Evolutionary conservation across 2,329 filamentous ascomycete genomes (phyloP).

Genomic region (Paecilomyces niveus): DNA sequence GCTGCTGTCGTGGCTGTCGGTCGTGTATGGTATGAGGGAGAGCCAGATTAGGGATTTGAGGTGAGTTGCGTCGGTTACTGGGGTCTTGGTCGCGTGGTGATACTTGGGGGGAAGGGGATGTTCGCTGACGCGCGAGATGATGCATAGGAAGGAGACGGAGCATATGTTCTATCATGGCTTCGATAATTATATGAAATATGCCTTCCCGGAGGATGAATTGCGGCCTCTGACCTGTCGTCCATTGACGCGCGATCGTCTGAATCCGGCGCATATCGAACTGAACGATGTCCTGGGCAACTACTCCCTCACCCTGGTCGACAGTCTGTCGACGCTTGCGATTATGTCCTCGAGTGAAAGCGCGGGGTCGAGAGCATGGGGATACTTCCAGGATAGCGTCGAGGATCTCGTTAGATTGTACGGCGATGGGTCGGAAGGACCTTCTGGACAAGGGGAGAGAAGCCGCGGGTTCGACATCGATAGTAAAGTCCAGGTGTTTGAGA

Average conservation of each 20-base stretch:
- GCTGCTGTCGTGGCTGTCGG: not conserved
- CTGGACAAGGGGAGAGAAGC: slow-evolving; percentile 63
- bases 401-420: slow-evolving; percentile 77
- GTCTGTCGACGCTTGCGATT: slow-evolving; percentile 86
- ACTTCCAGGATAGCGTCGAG: slow-evolving; percentile 75
- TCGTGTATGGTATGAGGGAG: not conserved
- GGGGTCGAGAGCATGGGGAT: slow-evolving; percentile 55
- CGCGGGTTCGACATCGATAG: slow-evolving; percentile 90
- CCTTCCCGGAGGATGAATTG: slow-evolving; percentile 93
- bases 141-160: slow-evolving; percentile 38
- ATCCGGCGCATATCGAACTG: slow-evolving; percentile 73
- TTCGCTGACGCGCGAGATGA: not conserved
- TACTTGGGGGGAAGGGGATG: not conserved
- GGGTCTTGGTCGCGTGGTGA: not conserved
- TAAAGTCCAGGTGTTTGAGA: slow-evolving; percentile 98
- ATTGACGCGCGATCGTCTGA: slow-evolving; percentile 72
- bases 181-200: slow-evolving; percentile 87
- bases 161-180: slow-evolving; percentile 96
- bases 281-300: slow-evolving; percentile 98
- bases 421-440: slow-evolving; percentile 64
- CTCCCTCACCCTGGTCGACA: slow-evolving; percentile 91
- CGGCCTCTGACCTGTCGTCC: slow-evolving; percentile 79
- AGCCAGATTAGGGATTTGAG: not conserved
- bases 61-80: not conserved
- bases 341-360: slow-evolving; percentile 60